Evolutionary conservation across 1,139 yeast species (phyloP).

Genomic region (Wickerhamomyces sp.): DNA sequence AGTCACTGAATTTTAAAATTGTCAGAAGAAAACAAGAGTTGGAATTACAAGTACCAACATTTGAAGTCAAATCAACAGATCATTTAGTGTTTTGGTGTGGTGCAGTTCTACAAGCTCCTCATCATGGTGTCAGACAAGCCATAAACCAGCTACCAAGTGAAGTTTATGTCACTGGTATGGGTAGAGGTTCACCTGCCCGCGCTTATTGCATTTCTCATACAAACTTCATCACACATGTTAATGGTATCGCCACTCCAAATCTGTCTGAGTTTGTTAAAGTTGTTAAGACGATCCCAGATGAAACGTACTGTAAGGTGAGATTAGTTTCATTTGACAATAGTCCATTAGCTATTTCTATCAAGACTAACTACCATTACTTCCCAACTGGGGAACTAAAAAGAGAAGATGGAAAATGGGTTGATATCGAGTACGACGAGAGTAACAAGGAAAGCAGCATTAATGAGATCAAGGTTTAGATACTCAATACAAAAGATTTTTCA

Average conservation of each 20-base stretch:
- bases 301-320: conserved; percentile 76
- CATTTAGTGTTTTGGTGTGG: conserved; percentile 81
- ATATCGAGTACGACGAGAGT: conserved; percentile 26
- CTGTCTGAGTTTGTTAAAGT: conserved; percentile 60
- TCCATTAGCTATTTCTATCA: conserved; percentile 80
- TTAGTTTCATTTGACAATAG: conserved; percentile 80
- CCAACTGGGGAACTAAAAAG: conserved; percentile 70
- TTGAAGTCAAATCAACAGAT: conserved; percentile 52
- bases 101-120: conserved; percentile 61
- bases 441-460: conserved; percentile 15
- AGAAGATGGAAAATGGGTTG: conserved; percentile 47
- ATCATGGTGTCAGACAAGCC: conserved; percentile 70
- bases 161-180: conserved; percentile 70
- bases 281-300: conserved; percentile 66
- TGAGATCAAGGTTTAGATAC: conserved; percentile 5
- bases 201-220: conserved; percentile 80
- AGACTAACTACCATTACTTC: conserved; percentile 88
- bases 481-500: background rate
- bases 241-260: conserved; percentile 69
- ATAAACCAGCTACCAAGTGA: conserved; percentile 76
- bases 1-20: conserved; percentile 51
- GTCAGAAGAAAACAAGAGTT: conserved; percentile 57
- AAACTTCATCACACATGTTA: conserved; percentile 84
- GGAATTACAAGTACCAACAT: conserved; percentile 59
- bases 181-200: conserved; percentile 80